These are phyloP conservation scores for Coniochaeta ligniaria DNA, from an alignment of 2,329 filamentous ascomycete species.

Conservation along the genomic window DNA sequence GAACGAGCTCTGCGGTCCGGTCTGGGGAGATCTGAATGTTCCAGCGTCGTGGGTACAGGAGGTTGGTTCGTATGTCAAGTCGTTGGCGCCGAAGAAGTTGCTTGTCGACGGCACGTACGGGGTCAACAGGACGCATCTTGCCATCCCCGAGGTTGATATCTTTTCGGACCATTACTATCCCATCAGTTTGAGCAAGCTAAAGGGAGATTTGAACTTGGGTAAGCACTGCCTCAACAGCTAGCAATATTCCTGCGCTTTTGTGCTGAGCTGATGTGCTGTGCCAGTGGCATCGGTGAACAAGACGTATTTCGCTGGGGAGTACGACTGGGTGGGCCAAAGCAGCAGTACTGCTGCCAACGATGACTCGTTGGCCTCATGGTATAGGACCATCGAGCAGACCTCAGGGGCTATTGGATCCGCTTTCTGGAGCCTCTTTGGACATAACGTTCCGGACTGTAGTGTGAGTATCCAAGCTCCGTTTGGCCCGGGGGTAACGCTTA, in stretches of 20 bases:
- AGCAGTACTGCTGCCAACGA: slow-evolving; percentile 13
- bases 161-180: slow-evolving; percentile 42
- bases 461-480: slow-evolving; percentile 16
- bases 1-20: slow-evolving; percentile 36
- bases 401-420: slow-evolving; percentile 30
- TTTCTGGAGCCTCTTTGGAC: slow-evolving; percentile 40
- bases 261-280: background rate
- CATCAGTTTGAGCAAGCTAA: slow-evolving; percentile 28
- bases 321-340: slow-evolving; percentile 31
- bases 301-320: slow-evolving; percentile 38
- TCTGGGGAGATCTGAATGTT: slow-evolving; percentile 35
- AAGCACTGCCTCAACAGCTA: background rate
- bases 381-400: slow-evolving; percentile 28
- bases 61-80: slow-evolving; percentile 33
- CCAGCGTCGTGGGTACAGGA: slow-evolving; percentile 33
- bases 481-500: background rate
- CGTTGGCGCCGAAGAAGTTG: slow-evolving; percentile 34
- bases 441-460: slow-evolving; percentile 33
- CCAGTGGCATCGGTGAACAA: slow-evolving; percentile 28
- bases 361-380: slow-evolving; percentile 30
- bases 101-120: slow-evolving; percentile 40
- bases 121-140: slow-evolving; percentile 34
- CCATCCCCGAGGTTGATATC: slow-evolving; percentile 34
- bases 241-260: background rate
- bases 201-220: slow-evolving; percentile 20